phyloP scores from a whole-genome alignment of 2,329 filamentous ascomycete genomes.

The Penicillium hordei region DNA sequence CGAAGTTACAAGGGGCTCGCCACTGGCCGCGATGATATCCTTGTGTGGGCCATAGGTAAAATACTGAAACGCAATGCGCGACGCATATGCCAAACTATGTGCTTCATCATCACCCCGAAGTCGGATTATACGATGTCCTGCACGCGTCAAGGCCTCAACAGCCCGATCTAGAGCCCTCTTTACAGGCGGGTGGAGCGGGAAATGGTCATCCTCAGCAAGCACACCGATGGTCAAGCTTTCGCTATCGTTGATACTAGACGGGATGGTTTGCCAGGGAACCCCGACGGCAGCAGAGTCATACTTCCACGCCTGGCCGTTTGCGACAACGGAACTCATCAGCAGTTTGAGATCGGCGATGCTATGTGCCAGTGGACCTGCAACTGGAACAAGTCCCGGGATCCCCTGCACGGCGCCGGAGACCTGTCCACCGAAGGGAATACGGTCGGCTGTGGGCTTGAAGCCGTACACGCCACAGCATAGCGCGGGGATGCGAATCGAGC shows the following conservation, averaged over 20 bases:
- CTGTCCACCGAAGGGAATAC: constrained; percentile 34
- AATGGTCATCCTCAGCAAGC: constrained; percentile 48
- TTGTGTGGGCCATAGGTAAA: constrained; percentile 33
- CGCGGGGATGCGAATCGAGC: constrained; percentile 40
- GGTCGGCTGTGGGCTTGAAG: constrained; percentile 36
- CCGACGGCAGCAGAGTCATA: constrained; percentile 46
- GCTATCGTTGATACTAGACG: background rate
- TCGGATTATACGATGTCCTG: constrained; percentile 49
- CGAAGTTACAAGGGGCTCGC: constrained; percentile 48
- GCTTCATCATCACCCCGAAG: constrained; percentile 35
- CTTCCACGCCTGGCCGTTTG: constrained; percentile 43
- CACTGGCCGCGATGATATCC: constrained; percentile 37
- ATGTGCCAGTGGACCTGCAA: constrained; percentile 25
- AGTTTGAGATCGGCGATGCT: constrained; percentile 24
- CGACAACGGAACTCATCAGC: constrained; percentile 43
- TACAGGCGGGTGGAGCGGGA: constrained; percentile 54
- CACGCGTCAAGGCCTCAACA: constrained; percentile 37
- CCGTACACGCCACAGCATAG: constrained; percentile 38
- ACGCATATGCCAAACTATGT: constrained; percentile 27
- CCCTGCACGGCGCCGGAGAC: constrained; percentile 20
- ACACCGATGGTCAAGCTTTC: constrained; percentile 50
- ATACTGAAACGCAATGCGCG: constrained; percentile 43
- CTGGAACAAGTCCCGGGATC: constrained; percentile 18
- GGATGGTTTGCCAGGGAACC: constrained; percentile 48
- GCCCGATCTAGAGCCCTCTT: constrained; percentile 47